phyloP scores from a whole-genome alignment of 495 filamentous ascomycete species.

The Annulohypoxylon stygium region DNA sequence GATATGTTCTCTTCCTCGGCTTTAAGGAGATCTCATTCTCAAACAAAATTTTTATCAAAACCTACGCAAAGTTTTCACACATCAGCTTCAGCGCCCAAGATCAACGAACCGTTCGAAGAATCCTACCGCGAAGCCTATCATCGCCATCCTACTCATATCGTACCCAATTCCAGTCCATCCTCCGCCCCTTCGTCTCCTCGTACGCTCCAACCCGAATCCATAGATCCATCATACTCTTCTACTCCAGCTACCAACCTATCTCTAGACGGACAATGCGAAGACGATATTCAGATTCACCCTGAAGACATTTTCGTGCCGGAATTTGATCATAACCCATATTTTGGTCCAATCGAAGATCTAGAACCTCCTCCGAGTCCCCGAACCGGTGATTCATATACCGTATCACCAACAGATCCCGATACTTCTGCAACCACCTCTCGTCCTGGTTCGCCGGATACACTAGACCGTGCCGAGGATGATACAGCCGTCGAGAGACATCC shows the following conservation, averaged over 20 bases:
- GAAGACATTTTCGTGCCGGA: slow-evolving; percentile 71
- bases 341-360: slow-evolving; percentile 59
- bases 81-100: slow-evolving; percentile 58
- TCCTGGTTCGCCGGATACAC: slow-evolving; percentile 58
- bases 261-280: slow-evolving; percentile 65
- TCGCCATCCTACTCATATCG: slow-evolving; percentile 49
- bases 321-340: slow-evolving; percentile 67
- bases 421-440: slow-evolving; percentile 61
- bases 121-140: slow-evolving; percentile 46
- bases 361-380: slow-evolving; percentile 64
- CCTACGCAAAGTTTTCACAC: slow-evolving; percentile 55
- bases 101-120: slow-evolving; percentile 54
- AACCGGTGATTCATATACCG: slow-evolving; percentile 58
- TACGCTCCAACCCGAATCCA: slow-evolving; percentile 55
- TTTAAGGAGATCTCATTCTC: slow-evolving; percentile 64
- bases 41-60: slow-evolving; percentile 57
- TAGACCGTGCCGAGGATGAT: slow-evolving; percentile 81
- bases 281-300: slow-evolving; percentile 57
- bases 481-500: slow-evolving; percentile 81
- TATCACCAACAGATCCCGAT: slow-evolving; percentile 60
- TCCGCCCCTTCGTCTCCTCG: slow-evolving; percentile 62
- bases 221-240: slow-evolving; percentile 61
- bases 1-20: slow-evolving; percentile 58
- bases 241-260: slow-evolving; percentile 76
- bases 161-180: slow-evolving; percentile 61